A percentile compares a stretch with the other conserved stretches of the same genome.
phyloP scores from a whole-genome alignment of 306 rosid species.

The Lagenaria siceraria region DNA sequence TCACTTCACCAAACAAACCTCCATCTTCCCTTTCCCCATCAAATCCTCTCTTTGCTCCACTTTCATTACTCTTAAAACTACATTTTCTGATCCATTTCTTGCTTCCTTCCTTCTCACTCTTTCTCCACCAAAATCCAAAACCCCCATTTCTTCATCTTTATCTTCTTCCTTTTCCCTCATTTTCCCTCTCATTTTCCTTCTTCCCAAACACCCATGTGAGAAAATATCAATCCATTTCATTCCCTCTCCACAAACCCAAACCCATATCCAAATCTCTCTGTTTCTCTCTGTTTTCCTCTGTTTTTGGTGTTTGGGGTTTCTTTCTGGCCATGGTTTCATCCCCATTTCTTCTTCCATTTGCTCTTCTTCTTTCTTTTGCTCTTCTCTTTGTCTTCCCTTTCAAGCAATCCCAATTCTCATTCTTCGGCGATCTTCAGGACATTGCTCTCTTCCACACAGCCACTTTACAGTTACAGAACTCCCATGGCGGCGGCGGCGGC shows the following conservation, averaged over 20 bases:
- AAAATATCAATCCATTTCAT: neutral
- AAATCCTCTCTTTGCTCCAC: too few species aligned
- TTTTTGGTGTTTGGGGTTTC: neutral
- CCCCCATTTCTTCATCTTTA: too few species aligned
- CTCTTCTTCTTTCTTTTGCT: constrained; percentile 27
- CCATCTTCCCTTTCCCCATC: too few species aligned
- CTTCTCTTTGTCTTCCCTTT: constrained; percentile 22
- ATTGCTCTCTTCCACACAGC: constrained; percentile 30
- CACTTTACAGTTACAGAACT: neutral
- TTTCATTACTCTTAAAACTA: too few species aligned
- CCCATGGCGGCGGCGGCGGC: neutral
- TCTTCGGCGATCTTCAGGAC: constrained; percentile 20
- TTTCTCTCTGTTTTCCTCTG: neutral
- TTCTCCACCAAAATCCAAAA: too few species aligned
- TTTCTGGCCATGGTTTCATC: constrained; percentile 24
- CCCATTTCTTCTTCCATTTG: constrained; percentile 23
- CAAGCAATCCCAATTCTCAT: neutral
- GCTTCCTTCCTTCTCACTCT: too few species aligned
- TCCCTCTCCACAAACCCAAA: neutral
- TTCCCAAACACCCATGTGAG: neutral
- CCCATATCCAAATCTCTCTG: neutral
- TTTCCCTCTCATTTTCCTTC: too few species aligned
- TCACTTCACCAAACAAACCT: too few species aligned
- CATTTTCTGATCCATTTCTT: too few species aligned
- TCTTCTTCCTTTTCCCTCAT: too few species aligned